A percentile compares a stretch with the other conserved stretches of the same genome.
Evolutionary conservation across 106 monocot species (phyloP).

Genomic region (Agapanthus africanus): DNA sequence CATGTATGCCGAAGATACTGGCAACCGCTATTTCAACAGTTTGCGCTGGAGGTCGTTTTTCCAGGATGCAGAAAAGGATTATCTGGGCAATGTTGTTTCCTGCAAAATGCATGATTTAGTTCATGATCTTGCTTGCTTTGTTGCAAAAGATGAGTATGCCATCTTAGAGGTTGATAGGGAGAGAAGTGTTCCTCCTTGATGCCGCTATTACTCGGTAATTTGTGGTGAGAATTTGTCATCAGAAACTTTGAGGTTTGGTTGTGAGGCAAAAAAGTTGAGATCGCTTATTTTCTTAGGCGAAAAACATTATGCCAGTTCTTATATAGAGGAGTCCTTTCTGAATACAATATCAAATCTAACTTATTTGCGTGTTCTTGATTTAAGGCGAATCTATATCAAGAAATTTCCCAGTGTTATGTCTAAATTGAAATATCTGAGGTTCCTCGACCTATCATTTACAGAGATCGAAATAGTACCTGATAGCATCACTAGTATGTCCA

Average conservation of each 20-base stretch:
- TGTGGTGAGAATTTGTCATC: neutral
- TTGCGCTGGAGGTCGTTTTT: no score
- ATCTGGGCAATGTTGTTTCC: neutral
- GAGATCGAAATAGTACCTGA: neutral
- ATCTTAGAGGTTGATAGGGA: neutral
- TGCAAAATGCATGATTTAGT: neutral
- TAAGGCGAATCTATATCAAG: neutral
- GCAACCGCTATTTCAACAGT: no score
- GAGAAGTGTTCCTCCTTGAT: neutral
- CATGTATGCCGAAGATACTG: neutral
- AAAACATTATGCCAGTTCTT: neutral
- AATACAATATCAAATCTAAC: no score
- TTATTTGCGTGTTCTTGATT: neutral
- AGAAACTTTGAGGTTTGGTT: neutral
- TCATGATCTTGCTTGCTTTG: neutral
- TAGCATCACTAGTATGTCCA: neutral
- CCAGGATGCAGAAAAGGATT: neutral
- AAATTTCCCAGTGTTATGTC: neutral
- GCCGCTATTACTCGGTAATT: neutral
- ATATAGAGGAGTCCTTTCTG: neutral
- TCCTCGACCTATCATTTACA: neutral
- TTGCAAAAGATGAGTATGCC: neutral
- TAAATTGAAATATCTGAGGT: conserved; percentile 2
- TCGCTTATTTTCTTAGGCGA: neutral
- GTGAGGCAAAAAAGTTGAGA: neutral